Evolutionary conservation across 352 stramenopile species (phyloP).

Genomic region (Phytophthora kernoviae): DNA sequence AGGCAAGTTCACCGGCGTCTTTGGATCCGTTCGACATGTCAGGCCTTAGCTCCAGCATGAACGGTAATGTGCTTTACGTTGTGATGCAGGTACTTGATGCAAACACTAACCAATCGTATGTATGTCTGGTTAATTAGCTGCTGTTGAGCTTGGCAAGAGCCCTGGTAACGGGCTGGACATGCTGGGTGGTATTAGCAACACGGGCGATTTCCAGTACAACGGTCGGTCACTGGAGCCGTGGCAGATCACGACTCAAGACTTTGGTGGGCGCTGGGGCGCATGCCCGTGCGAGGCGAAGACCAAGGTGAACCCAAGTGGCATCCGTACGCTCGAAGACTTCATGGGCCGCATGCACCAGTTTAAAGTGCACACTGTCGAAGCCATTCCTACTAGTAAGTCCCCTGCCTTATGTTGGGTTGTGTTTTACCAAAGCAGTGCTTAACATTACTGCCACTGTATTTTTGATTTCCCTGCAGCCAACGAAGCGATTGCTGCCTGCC

Average conservation of each 20-base stretch:
- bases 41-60: constrained; percentile 67
- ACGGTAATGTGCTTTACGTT: constrained; percentile 43
- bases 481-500: constrained; percentile 84
- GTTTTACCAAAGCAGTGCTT: constrained; percentile 6
- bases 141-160: constrained; percentile 52
- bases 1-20: constrained; percentile 37
- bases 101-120: constrained; percentile 9
- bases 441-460: constrained; percentile 12
- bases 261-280: constrained; percentile 82
- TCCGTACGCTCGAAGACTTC: constrained; percentile 86
- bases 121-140: constrained; percentile 25
- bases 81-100: neutral
- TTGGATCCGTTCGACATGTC: constrained; percentile 83
- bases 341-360: constrained; percentile 80
- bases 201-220: constrained; percentile 78
- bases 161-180: constrained; percentile 34
- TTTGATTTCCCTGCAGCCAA: constrained; percentile 51
- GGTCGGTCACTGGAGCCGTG: constrained; percentile 77
- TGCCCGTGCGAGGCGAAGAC: constrained; percentile 86
- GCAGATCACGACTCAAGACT: constrained; percentile 90
- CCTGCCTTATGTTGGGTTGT: constrained; percentile 4
- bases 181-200: constrained; percentile 33
- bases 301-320: constrained; percentile 81
- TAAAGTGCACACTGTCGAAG: constrained; percentile 83
- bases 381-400: constrained; percentile 85